A percentile compares a stretch with the other conserved stretches of the same genome.
Evolutionary conservation across 768 basidiomycete genomes (phyloP).

Genomic region (Cubamyces lactineus): DNA sequence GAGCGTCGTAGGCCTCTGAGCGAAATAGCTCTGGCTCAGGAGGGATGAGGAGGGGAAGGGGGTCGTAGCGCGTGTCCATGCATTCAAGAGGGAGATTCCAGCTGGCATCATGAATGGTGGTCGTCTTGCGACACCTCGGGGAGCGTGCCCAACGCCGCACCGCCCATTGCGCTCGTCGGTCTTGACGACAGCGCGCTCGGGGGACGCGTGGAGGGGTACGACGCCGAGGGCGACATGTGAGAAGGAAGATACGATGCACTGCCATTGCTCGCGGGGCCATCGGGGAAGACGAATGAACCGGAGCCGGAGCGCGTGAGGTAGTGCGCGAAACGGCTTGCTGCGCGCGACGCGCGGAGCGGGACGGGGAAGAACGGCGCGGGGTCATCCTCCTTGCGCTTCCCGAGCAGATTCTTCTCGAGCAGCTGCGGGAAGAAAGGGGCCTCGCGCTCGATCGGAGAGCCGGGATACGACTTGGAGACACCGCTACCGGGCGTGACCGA

Average conservation of each 20-base stretch:
- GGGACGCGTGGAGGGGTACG: conserved; percentile 28
- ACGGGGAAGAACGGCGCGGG: conserved; percentile 26
- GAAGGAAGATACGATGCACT: conserved; percentile 12
- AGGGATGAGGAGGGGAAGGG: too few relatives aligned
- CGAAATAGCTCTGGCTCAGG: not conserved
- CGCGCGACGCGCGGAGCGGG: conserved; percentile 26
- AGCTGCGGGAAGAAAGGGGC: conserved; percentile 29
- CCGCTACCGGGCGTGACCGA: conserved; percentile 15
- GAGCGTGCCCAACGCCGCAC: conserved; percentile 18
- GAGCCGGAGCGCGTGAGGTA: conserved; percentile 27
- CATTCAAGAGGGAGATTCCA: conserved; percentile 6
- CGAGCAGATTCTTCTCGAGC: conserved; percentile 29
- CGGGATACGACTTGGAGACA: conserved; percentile 28
- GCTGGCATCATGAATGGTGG: conserved; percentile 23
- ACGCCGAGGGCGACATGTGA: conserved; percentile 21
- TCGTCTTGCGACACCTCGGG: conserved; percentile 14
- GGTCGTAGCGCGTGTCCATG: conserved; percentile 11
- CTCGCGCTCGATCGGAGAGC: conserved; percentile 33
- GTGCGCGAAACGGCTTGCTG: conserved; percentile 25
- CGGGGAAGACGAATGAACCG: conserved; percentile 25
- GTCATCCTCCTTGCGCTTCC: conserved; percentile 29
- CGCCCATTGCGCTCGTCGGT: conserved; percentile 30
- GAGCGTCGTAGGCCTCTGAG: not conserved
- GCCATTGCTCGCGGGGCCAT: not conserved
- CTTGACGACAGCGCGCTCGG: conserved; percentile 29